Percentiles rank a stretch among this genome's conserved stretches.
phyloP scores from a whole-genome alignment of 2,329 filamentous ascomycete species.

The Aspergillus pseudotamarii region DNA sequence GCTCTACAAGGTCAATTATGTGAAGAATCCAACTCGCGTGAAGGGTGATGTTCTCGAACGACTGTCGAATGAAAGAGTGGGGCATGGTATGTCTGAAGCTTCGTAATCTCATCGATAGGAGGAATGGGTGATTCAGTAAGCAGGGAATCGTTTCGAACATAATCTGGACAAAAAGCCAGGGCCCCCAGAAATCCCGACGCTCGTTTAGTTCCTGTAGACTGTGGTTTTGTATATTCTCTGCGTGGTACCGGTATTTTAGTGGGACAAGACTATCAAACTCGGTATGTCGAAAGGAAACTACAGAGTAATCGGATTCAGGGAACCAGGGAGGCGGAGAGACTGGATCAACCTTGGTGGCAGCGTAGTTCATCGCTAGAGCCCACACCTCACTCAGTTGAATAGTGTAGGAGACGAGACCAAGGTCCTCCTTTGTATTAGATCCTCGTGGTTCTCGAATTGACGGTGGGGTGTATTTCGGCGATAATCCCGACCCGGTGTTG shows the following conservation, averaged over 20 bases:
- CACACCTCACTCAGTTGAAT: constrained; percentile 49
- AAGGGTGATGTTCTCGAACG: constrained; percentile 49
- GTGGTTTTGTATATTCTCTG: constrained; percentile 47
- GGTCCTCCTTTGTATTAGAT: constrained; percentile 19
- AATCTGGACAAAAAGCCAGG: constrained; percentile 53
- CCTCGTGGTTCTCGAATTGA: neutral
- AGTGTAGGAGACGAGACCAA: constrained; percentile 45
- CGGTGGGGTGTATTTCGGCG: neutral
- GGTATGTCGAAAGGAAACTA: constrained; percentile 49
- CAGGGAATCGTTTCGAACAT: constrained; percentile 52
- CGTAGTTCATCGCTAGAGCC: constrained; percentile 50
- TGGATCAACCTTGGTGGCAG: constrained; percentile 41
- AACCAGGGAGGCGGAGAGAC: constrained; percentile 47
- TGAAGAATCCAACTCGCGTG: constrained; percentile 54
- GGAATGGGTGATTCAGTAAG: constrained; percentile 53
- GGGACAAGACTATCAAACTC: constrained; percentile 53
- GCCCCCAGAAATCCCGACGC: constrained; percentile 52
- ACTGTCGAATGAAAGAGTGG: constrained; percentile 54
- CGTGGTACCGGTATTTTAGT: constrained; percentile 50
- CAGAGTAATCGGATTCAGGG: constrained; percentile 51
- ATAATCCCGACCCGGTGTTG: neutral
- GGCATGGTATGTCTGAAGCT: constrained; percentile 53
- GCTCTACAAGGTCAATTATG: constrained; percentile 47
- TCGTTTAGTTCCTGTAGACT: constrained; percentile 40
- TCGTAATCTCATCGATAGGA: constrained; percentile 51